Conservation (phyloP, 2,329 filamentous ascomycete genomes). For the Hymenoscyphus scutula region DNA sequence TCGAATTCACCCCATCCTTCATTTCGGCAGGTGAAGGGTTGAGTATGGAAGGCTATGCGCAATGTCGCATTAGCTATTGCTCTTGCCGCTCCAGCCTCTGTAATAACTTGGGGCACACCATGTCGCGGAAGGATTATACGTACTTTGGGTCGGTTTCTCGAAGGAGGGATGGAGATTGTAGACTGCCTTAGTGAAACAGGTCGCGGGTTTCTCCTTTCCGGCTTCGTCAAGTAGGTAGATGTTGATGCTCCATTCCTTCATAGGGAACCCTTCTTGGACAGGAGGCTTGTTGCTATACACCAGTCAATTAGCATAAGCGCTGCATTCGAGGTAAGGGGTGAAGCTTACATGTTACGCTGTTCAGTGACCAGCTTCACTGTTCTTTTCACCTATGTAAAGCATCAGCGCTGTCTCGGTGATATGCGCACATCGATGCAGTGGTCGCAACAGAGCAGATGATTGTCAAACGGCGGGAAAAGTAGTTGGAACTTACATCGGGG, state of each 20-base stretch:
- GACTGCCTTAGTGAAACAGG: constrained; percentile 84
- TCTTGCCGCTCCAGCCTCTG: neutral
- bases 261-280: constrained; percentile 82
- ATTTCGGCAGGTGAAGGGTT: constrained; percentile 86
- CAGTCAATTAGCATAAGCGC: constrained; percentile 13
- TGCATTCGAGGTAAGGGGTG: neutral
- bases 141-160: constrained; percentile 81
- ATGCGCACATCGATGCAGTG: neutral
- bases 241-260: constrained; percentile 88
- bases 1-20: constrained; percentile 99
- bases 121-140: constrained; percentile 36
- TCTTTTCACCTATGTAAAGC: constrained; percentile 63
- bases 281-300: constrained; percentile 69
- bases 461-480: neutral
- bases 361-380: constrained; percentile 91
- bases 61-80: constrained; percentile 3
- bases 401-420: neutral
- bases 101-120: neutral
- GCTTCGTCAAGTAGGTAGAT: constrained; percentile 81
- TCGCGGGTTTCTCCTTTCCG: constrained; percentile 79
- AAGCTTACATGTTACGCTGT: constrained; percentile 70
- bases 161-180: constrained; percentile 96
- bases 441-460: neutral
- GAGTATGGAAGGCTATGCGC: constrained; percentile 67
- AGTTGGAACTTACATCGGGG: neutral